Base-by-base conservation (phyloP, 176 grass and related monocot genomes). In the Echinochloa phyllopogon region DNA sequence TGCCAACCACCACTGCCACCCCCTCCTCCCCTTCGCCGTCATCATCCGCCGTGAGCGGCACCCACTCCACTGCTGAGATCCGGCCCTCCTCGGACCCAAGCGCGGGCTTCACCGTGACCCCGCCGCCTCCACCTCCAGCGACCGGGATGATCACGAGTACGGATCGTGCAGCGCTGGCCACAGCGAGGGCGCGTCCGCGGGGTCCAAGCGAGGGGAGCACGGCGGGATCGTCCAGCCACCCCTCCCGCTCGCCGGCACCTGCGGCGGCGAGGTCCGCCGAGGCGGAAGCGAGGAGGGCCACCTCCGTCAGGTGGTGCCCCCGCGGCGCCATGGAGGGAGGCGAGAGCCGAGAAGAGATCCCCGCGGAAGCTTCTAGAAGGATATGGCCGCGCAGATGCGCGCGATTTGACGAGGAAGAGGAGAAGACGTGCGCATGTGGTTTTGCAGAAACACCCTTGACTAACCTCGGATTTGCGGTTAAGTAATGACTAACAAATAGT, bases 231-330 rank as follows among this genome's bases (percentile, higher is more conserved):
- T 93, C 85, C 43, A 98, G 85, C 93, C 96, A 98, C 10, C 93
- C 93, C 80, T 95, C 93, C 77, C 87, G 83, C 85, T 95, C 87
- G 11, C 89, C 93, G n/a, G 91, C 77, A 17, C 93, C 93, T 18
- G 86, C 79, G 43, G 83, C 71, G 17, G 86, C 79, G 76, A 98
- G 83, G 33, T 86, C 88, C 38, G 69, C 84, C 70, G 81, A 67
- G 20, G 82, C 75, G 5, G 86, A 86, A 41, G 91, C 87, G 62
- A 98, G 89, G 62, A 87, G 83, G 66, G 89, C 87, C 72, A 95
- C 87, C 89, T 98, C 93, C 66, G 85, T 83, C 65, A 98, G 87
- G 67, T 95, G 91, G 67, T 98, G 87, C 75, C 83, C 85, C 86
- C 93, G 96, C 69, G 83, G 91, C 60, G 93, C 85, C 93, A 91